phyloP scores from a whole-genome alignment of 129 eudicot species.

The Centrapalus pauciflorus region DNA sequence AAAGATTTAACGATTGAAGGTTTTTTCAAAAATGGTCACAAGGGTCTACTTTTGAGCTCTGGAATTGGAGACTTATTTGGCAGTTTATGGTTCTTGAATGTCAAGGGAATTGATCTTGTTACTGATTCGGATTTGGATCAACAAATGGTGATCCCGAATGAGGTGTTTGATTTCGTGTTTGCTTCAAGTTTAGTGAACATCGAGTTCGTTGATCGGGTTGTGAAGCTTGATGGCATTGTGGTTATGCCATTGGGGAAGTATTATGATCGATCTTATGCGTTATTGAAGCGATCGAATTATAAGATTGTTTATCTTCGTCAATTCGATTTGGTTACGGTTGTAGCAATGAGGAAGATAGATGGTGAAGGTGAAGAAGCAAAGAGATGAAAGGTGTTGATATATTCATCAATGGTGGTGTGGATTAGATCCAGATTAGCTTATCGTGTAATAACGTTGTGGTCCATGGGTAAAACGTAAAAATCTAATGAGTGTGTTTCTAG shows the following conservation, averaged over 20 bases:
- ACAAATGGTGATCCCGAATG: slow-evolving; percentile 9
- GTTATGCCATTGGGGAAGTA: slow-evolving; percentile 27
- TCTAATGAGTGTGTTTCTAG: too few species aligned
- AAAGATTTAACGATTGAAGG: slow-evolving; percentile 49
- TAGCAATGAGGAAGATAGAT: slow-evolving; percentile 45
- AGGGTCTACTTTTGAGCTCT: slow-evolving; percentile 40
- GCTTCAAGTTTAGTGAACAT: slow-evolving; percentile 18
- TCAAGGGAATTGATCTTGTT: slow-evolving; percentile 36
- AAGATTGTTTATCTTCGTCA: slow-evolving; percentile 47
- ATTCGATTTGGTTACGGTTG: slow-evolving; percentile 29
- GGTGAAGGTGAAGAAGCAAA: slow-evolving; percentile 8
- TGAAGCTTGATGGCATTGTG: slow-evolving; percentile 44
- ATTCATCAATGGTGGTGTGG: too few species aligned
- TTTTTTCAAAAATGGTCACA: slow-evolving; percentile 38
- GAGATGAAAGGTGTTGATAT: too few species aligned
- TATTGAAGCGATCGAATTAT: slow-evolving; percentile 27
- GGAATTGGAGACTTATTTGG: slow-evolving; percentile 18
- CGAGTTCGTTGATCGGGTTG: slow-evolving; percentile 25
- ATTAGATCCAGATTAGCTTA: too few species aligned
- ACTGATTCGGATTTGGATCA: slow-evolving; percentile 20
- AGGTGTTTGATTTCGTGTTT: slow-evolving; percentile 50
- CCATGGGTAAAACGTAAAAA: too few species aligned
- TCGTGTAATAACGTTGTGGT: too few species aligned
- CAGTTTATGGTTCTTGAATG: slow-evolving; percentile 33
- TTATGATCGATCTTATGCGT: slow-evolving; percentile 24